Evolutionary conservation across 352 stramenopile genomes (phyloP).

Genomic region (Phytophthora pluvialis): DNA sequence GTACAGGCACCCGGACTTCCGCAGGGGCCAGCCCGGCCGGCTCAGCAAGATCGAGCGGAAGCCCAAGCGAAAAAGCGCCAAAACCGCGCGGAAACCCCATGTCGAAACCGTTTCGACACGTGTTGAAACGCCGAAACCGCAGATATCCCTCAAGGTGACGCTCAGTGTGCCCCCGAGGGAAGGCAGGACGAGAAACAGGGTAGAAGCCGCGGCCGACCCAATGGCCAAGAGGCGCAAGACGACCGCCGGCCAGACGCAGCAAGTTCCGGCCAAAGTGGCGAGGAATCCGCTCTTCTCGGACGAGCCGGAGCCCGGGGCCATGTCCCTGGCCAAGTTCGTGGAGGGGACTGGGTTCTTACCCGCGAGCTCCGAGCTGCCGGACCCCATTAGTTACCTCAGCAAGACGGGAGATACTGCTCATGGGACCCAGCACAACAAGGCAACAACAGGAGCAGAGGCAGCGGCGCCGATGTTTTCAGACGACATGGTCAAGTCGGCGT

Average conservation of each 20-base stretch:
- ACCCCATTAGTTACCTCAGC: conserved; percentile 71
- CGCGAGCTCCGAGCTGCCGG: conserved; percentile 61
- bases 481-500: conserved; percentile 62
- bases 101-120: background rate
- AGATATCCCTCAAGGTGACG: conserved; percentile 54
- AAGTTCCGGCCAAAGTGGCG: conserved; percentile 3
- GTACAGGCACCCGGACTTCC: conserved; percentile 66
- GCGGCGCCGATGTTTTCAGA: conserved; percentile 52
- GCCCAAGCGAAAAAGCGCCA: conserved; percentile 35
- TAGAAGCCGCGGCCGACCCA: background rate
- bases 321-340: conserved; percentile 50
- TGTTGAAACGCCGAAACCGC: conserved; percentile 6
- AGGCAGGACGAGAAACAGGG: conserved; percentile 12
- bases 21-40: conserved; percentile 50
- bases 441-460: background rate
- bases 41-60: conserved; percentile 71
- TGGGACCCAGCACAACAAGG: background rate
- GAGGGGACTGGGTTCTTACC: conserved; percentile 49
- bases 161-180: conserved; percentile 36
- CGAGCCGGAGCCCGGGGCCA: conserved; percentile 41
- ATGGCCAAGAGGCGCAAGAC: conserved; percentile 8
- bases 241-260: background rate
- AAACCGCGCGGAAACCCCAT: conserved; percentile 14
- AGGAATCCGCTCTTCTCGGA: conserved; percentile 71
- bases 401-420: conserved; percentile 21